Evolutionary conservation across 306 rosid species (phyloP), one percentile per base, ranked within the genome.

Genomic region (Cicer bijugum): DNA sequence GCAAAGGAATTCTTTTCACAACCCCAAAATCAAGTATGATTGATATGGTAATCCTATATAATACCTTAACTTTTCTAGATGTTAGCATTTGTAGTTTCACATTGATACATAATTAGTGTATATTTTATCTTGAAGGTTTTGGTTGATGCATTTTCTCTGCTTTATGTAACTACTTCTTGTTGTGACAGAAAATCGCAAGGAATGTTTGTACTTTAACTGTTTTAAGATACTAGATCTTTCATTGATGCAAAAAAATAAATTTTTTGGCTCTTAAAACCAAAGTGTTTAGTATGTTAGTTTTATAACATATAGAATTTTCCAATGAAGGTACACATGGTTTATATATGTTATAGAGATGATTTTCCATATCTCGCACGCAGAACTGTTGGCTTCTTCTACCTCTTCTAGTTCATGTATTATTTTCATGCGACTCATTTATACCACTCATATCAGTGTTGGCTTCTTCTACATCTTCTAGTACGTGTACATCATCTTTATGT

Each of bases 1-100:
- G 95, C 97, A 74, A 91, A 94, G 83, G 88, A 91, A 50, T 91
- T 91, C 87, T 87, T 91, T 85, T 88, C 92, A 12, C 86, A 80
- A 50, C 94, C 90, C 57, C 85, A 86, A 79, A 91, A 76, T 69
- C 88, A 89, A 81, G 70, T 75, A 62, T 75, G 80, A 85, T 38
- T 46, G 75, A 58, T 75, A 67, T 58, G 74, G 70, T 81, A 72
- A 55, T 55, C 64, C 69, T 65, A 11, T 9, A 11, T 19, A 56
- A 42, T 60, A 44, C 59, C 70, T 67, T 71, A 17, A 14, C 9
- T 35, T 12, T 43, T 68, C 15, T 75, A 63, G 62, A 79, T 71
- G 52, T 37, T 45, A 2, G 53, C 76, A 14, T 79, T 69, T 50
- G 65, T 71, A 75, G 55, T 75, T 75, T 14, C 45, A 78, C 15